Evolutionary conservation across 73 alveolate genomes (phyloP).

Genomic region (Tetrahymena elliotti): DNA sequence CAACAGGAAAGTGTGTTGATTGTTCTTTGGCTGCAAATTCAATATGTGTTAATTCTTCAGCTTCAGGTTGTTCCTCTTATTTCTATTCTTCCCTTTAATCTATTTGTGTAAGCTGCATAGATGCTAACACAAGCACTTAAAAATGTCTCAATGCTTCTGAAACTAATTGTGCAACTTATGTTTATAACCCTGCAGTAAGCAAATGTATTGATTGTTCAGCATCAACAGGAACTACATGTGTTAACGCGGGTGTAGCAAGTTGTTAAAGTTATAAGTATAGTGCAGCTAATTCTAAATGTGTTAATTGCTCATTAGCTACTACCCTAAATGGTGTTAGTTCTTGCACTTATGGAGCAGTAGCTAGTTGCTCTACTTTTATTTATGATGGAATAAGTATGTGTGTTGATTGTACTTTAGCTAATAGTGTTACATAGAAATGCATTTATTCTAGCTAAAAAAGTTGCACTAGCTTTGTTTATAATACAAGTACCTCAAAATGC

Average conservation of each 20-base stretch:
- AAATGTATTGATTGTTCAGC: not conserved
- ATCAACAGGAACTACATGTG: not conserved
- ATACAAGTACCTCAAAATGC: not conserved
- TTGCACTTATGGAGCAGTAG: not conserved
- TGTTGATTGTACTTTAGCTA: not conserved
- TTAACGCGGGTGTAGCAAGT: not conserved
- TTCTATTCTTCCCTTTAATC: not conserved
- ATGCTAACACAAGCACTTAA: not conserved
- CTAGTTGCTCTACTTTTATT: not conserved
- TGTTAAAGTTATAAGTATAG: not conserved
- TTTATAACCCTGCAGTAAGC: not conserved
- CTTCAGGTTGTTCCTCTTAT: not conserved
- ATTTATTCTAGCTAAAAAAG: not conserved
- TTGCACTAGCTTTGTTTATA: not conserved
- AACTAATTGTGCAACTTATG: not conserved
- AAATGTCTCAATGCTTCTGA: not conserved
- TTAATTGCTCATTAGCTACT: not conserved
- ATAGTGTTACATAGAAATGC: not conserved
- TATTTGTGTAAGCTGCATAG: not conserved
- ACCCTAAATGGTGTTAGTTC: not conserved
- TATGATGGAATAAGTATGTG: not conserved
- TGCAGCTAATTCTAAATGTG: not conserved
- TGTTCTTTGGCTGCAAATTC: not conserved
- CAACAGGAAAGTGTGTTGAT: not conserved
- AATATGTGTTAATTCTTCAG: not conserved